A percentile compares a stretch with the other conserved stretches of the same genome.
Conservation (phyloP, 345 rosid genomes). For the Rhizophora apiculata region DNA sequence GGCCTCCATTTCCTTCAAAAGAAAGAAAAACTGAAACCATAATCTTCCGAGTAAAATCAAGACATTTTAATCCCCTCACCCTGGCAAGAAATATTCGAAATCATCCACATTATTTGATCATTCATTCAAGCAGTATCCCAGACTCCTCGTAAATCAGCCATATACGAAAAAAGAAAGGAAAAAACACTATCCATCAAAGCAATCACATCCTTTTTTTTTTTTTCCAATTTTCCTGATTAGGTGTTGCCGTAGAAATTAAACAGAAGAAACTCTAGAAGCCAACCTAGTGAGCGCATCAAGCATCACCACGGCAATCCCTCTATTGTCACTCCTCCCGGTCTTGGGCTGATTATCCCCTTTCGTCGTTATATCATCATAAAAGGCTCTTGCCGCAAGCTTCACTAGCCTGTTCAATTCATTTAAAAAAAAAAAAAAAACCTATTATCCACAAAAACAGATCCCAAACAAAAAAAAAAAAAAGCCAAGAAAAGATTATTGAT, state of each 20-base stretch:
- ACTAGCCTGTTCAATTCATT: slow-evolving; percentile 48
- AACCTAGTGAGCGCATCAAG: slow-evolving; percentile 81
- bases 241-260: no score
- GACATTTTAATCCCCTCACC: no score
- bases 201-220: not conserved
- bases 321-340: slow-evolving; percentile 59
- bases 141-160: no score
- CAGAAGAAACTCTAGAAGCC: not conserved
- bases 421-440: not conserved
- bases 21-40: no score
- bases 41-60: no score
- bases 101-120: no score
- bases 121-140: no score
- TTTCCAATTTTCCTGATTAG: not conserved
- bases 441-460: not conserved
- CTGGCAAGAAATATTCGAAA: no score
- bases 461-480: not conserved
- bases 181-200: no score
- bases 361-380: slow-evolving; percentile 72
- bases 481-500: not conserved
- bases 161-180: no score
- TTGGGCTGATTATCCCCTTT: slow-evolving; percentile 76
- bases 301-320: slow-evolving; percentile 78
- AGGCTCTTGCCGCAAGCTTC: slow-evolving; percentile 73
- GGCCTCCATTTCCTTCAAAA: no score